Percentiles rank a stretch among this genome's conserved stretches.
Evolutionary conservation across 163 green algal species (phyloP).

Genomic region (Coccomyxa subellipsoidea): DNA sequence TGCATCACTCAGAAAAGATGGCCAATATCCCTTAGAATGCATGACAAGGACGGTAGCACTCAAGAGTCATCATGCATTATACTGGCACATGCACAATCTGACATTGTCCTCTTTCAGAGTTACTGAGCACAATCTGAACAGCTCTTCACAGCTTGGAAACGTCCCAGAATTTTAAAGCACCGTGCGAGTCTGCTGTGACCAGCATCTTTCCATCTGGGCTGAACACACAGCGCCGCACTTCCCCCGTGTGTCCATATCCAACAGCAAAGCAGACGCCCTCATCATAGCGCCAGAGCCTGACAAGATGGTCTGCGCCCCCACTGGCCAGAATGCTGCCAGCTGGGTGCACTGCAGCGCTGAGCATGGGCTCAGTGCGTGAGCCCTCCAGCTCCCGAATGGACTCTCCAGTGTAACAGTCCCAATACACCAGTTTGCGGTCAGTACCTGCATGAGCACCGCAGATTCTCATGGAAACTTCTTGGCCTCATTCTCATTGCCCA

Average conservation of each 20-base stretch:
- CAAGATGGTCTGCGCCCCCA: conserved; percentile 60
- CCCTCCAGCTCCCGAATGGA: conserved; percentile 82
- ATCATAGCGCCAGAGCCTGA: conserved; percentile 80
- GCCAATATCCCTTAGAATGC: background rate
- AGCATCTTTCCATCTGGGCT: conserved; percentile 64
- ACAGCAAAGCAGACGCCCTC: conserved; percentile 70
- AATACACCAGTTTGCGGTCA: conserved; percentile 73
- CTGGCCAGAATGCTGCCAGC: conserved; percentile 63
- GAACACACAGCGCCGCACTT: conserved; percentile 61
- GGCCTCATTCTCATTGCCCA: background rate
- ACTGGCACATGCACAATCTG: background rate
- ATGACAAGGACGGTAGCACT: background rate
- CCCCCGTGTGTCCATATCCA: conserved; percentile 66
- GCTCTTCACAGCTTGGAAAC: background rate
- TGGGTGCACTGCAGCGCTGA: conserved; percentile 47
- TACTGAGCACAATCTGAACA: too few species aligned
- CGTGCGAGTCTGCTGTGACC: conserved; percentile 72
- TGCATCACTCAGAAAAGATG: too few species aligned
- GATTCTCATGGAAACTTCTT: background rate
- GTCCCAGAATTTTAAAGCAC: conserved; percentile 81
- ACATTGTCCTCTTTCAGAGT: background rate
- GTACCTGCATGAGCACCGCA: background rate
- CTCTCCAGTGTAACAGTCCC: conserved; percentile 81
- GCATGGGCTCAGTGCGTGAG: conserved; percentile 45
- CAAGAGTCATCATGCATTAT: background rate